A percentile compares a stretch with the other conserved stretches of the same genome.
Evolutionary conservation across 176 grass and related monocot species (phyloP).

Genomic region (Zea luxurians): DNA sequence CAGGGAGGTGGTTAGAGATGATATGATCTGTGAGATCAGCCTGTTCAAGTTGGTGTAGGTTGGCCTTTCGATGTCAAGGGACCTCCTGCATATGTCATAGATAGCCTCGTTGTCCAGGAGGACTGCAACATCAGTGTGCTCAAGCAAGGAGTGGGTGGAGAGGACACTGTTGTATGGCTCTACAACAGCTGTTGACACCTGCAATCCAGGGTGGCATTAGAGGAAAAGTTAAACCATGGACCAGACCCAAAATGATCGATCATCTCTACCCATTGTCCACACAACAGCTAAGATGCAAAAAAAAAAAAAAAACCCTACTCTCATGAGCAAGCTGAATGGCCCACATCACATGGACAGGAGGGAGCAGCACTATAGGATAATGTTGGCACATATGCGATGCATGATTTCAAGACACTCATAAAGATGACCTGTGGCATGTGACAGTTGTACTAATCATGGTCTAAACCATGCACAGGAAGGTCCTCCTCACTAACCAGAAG

Average conservation of each 20-base stretch:
- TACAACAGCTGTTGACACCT: conserved; percentile 98
- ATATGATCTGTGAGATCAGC: conserved; percentile 95
- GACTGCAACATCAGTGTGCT: conserved; percentile 89
- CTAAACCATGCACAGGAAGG: conserved; percentile 21
- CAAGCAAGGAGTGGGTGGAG: conserved; percentile 95
- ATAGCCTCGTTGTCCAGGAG: conserved; percentile 91
- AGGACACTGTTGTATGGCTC: conserved; percentile 99
- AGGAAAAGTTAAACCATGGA: conserved; percentile 24
- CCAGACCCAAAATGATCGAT: conserved; percentile 16
- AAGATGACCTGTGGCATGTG: conserved; percentile 1
- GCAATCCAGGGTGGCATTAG: conserved; percentile 43
- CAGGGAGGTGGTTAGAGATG: conserved; percentile 88
- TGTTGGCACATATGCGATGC: conserved; percentile 13
- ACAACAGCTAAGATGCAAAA: conserved; percentile 47
- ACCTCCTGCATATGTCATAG: conserved; percentile 95
- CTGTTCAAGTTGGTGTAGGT: conserved; percentile 97
- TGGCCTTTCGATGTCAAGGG: conserved; percentile 92
- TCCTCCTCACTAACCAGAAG: neutral
- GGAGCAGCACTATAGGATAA: conserved; percentile 24
- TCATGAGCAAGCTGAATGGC: conserved; percentile 37
- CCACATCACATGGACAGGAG: conserved; percentile 33
- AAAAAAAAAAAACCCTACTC: conserved; percentile 36
- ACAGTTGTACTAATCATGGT: conserved; percentile 1
- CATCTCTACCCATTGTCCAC: conserved; percentile 28
- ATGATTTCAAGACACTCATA: conserved; percentile 15